Evolutionary conservation across 23 red algal genomes (phyloP).

Genomic region (Cyanidiococcus yangmingshanensis): DNA sequence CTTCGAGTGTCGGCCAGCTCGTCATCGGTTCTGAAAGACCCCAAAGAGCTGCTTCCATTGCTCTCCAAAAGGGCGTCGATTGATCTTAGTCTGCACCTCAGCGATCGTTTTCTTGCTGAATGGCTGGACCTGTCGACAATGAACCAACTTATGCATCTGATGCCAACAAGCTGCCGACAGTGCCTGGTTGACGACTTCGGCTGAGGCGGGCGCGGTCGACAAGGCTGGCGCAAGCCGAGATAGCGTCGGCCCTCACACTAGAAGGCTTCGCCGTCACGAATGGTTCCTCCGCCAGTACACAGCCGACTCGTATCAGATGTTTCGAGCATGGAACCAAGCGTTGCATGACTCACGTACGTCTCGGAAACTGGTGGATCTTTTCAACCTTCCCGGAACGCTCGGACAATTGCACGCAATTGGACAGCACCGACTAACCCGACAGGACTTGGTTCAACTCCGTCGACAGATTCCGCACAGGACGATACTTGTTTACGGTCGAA

Average conservation of each 20-base stretch:
- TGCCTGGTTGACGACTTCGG: too few species aligned
- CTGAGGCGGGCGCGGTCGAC: too few species aligned
- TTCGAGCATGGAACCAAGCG: neutral
- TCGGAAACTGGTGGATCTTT: neutral
- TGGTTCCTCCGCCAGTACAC: neutral
- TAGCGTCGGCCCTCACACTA: too few species aligned
- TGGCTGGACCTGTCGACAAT: too few species aligned
- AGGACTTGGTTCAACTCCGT: neutral
- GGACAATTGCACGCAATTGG: slow-evolving; percentile 1
- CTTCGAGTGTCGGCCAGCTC: neutral
- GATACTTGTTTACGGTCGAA: neutral
- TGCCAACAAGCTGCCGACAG: too few species aligned
- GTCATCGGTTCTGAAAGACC: neutral
- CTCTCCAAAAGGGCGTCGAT: neutral
- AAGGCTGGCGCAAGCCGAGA: too few species aligned
- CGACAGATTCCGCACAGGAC: neutral
- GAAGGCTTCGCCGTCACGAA: neutral
- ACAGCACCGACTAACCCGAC: neutral
- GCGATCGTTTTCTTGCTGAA: neutral
- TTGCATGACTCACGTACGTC: neutral
- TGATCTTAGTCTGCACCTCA: neutral
- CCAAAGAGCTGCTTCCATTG: neutral
- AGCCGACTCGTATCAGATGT: neutral
- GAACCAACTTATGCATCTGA: too few species aligned
- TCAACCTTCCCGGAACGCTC: neutral